phyloP scores from a whole-genome alignment of 257 asterid genomes.

The Ligustrum vulgare region DNA sequence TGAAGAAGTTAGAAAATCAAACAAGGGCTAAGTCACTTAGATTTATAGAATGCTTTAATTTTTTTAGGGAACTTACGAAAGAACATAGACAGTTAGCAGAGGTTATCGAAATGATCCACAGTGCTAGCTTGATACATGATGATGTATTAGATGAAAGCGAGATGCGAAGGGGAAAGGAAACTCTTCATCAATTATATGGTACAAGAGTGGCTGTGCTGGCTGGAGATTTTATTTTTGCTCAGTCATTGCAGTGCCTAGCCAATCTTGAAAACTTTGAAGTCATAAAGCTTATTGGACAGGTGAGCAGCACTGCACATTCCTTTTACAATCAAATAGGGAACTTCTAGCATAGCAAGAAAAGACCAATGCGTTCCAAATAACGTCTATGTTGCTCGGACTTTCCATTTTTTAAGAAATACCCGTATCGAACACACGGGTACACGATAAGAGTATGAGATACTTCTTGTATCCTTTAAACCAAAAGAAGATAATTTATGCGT shows the following conservation, averaged over 20 bases:
- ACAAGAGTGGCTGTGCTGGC: conserved; percentile 89
- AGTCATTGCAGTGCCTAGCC: conserved; percentile 93
- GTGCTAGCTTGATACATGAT: conserved; percentile 94
- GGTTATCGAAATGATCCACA: conserved; percentile 96
- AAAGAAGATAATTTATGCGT: too few relatives aligned
- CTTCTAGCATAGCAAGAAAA: background rate
- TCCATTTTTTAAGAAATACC: too few relatives aligned
- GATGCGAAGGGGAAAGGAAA: conserved; percentile 84
- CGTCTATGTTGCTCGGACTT: background rate
- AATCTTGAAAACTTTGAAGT: conserved; percentile 92
- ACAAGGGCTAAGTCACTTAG: conserved; percentile 15
- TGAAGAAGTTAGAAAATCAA: too few relatives aligned
- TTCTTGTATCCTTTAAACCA: too few relatives aligned
- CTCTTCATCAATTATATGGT: conserved; percentile 84
- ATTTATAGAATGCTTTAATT: conserved; percentile 10
- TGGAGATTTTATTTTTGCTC: conserved; percentile 96
- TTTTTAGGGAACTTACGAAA: conserved; percentile 69
- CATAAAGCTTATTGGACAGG: conserved; percentile 93
- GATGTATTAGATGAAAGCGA: conserved; percentile 95
- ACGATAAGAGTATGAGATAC: too few relatives aligned
- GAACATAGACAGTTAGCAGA: conserved; percentile 94
- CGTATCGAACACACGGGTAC: too few relatives aligned
- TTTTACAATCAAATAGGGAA: background rate
- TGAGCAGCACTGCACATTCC: conserved; percentile 16
- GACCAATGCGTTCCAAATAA: too few relatives aligned